Conservation (phyloP, 495 filamentous ascomycete genomes). For the Daldinia loculata region DNA sequence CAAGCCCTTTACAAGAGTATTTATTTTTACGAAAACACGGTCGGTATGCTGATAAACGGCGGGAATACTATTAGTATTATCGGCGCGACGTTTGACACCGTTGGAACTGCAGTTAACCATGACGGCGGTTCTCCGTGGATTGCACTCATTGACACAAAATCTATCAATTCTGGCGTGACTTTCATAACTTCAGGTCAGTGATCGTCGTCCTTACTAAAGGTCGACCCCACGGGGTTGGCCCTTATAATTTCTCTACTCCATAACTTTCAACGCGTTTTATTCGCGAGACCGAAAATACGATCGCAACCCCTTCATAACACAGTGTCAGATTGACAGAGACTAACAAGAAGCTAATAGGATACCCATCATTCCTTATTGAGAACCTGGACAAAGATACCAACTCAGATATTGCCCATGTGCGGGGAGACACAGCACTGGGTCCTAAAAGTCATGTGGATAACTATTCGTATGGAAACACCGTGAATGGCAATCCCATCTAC, state of each 20-base stretch:
- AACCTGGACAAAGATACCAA: constrained; percentile 52
- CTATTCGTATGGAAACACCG: constrained; percentile 61
- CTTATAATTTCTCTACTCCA: neutral
- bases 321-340: neutral
- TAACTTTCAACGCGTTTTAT: neutral
- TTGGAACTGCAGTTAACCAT: constrained; percentile 65
- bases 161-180: constrained; percentile 52
- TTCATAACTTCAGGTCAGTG: constrained; percentile 47
- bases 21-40: constrained; percentile 63
- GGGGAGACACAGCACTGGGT: constrained; percentile 39
- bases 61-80: constrained; percentile 63
- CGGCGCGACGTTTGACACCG: constrained; percentile 61
- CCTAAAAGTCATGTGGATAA: constrained; percentile 42
- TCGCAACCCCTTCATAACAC: neutral
- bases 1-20: constrained; percentile 77
- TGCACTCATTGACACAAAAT: constrained; percentile 50
- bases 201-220: neutral
- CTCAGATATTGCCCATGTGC: constrained; percentile 46
- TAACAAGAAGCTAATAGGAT: constrained; percentile 27
- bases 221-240: neutral
- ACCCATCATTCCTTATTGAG: constrained; percentile 53
- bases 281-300: neutral
- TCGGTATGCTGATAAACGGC: constrained; percentile 69
- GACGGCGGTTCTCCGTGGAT: constrained; percentile 55
- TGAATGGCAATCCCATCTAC: constrained; percentile 69